Evolutionary conservation across 2,329 filamentous ascomycete genomes (phyloP).

Genomic region (Fusarium camptoceras): DNA sequence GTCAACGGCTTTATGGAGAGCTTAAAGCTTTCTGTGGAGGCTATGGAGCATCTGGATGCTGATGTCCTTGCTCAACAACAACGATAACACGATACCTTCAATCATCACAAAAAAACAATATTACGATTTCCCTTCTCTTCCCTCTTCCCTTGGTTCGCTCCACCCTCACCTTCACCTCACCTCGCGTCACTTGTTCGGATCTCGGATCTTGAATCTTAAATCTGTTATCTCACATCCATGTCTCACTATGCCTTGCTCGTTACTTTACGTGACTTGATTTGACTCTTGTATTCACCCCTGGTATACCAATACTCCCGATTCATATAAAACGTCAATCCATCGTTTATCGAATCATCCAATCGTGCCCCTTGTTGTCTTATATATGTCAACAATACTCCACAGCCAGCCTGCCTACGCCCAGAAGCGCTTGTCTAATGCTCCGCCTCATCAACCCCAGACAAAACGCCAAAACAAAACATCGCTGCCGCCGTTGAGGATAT

Average conservation of each 20-base stretch:
- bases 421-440: slow-evolving; percentile 33
- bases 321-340: slow-evolving; percentile 6
- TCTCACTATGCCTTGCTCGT: slow-evolving; percentile 15
- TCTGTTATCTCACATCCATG: slow-evolving; percentile 8
- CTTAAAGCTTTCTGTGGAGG: slow-evolving; percentile 82
- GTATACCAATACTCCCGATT: slow-evolving; percentile 34
- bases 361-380: neutral
- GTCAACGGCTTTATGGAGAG: slow-evolving; percentile 98
- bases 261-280: slow-evolving; percentile 5
- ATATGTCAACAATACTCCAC: slow-evolving; percentile 21
- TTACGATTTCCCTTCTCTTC: neutral
- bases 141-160: neutral
- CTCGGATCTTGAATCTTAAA: neutral
- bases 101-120: slow-evolving; percentile 20
- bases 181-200: neutral
- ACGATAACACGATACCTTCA: slow-evolving; percentile 25
- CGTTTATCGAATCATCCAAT: slow-evolving; percentile 11
- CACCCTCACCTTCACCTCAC: neutral
- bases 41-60: slow-evolving; percentile 90
- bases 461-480: slow-evolving; percentile 32
- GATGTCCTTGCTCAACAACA: slow-evolving; percentile 72
- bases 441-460: slow-evolving; percentile 20
- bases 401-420: slow-evolving; percentile 13
- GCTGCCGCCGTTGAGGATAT: slow-evolving; percentile 28
- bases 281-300: slow-evolving; percentile 17